Conservation (phyloP, 2,329 filamentous ascomycete species). For the Aspergillus sp. region DNA sequence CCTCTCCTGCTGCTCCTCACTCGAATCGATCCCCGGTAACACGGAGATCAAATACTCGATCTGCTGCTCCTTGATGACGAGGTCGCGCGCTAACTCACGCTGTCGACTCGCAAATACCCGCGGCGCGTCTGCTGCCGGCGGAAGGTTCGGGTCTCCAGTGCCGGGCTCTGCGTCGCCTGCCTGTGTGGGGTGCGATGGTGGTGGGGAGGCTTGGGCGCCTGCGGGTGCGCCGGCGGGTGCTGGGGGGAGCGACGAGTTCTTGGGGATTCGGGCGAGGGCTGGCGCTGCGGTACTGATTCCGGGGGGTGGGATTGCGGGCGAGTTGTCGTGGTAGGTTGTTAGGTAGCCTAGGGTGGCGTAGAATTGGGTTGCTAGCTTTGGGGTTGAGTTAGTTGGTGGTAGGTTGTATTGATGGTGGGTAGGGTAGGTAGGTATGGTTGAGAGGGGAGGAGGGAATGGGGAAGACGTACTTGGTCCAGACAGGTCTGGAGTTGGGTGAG, state of each 20-base stretch:
- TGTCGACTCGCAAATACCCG: constrained; percentile 45
- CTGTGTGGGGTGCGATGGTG: constrained; percentile 13
- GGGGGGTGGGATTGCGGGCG: constrained; percentile 34
- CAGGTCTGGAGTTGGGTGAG: constrained; percentile 53
- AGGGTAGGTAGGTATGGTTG: background rate
- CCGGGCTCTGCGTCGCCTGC: constrained; percentile 8
- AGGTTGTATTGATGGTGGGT: background rate
- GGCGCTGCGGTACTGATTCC: constrained; percentile 35
- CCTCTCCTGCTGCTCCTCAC: constrained; percentile 45
- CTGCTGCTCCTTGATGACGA: constrained; percentile 52
- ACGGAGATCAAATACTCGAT: constrained; percentile 50
- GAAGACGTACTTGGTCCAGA: constrained; percentile 44
- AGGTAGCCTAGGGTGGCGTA: constrained; percentile 52
- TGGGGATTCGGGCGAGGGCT: constrained; percentile 42
- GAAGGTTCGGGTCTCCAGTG: constrained; percentile 28
- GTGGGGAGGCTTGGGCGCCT: constrained; percentile 19
- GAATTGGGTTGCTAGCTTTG: constrained; percentile 51
- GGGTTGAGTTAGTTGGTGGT: background rate
- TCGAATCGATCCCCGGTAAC: constrained; percentile 47
- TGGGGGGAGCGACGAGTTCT: constrained; percentile 38
- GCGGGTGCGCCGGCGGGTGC: constrained; percentile 29
- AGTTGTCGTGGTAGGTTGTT: constrained; percentile 47
- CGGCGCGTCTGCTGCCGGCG: constrained; percentile 42
- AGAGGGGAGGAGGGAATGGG: background rate
- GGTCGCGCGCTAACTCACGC: constrained; percentile 48